Conservation (phyloP, 305 asterid species). For the Rubia balearica region DNA sequence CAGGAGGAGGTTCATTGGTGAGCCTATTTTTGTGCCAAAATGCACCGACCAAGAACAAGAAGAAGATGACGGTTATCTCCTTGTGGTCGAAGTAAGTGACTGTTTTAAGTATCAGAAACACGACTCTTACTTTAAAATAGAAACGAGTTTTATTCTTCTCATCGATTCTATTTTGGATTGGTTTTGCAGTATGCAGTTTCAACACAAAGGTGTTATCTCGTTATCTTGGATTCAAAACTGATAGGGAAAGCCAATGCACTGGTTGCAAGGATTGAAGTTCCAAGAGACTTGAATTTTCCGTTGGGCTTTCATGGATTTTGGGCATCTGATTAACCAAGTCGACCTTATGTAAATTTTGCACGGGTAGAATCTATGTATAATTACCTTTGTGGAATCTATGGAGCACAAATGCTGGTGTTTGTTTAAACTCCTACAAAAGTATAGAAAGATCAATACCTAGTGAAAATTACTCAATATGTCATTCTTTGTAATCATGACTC, state of each 20-base stretch:
- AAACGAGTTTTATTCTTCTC: neutral
- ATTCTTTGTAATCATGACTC: too few species aligned
- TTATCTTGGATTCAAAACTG: slow-evolving; percentile 50
- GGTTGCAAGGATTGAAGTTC: slow-evolving; percentile 77
- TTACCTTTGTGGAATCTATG: neutral
- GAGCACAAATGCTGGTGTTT: too few species aligned
- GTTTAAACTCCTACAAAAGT: neutral
- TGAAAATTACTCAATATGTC: neutral
- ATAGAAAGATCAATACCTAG: neutral
- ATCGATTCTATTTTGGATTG: neutral
- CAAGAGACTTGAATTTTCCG: slow-evolving; percentile 70
- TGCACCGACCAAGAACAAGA: slow-evolving; percentile 31
- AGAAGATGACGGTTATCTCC: slow-evolving; percentile 75
- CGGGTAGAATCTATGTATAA: neutral
- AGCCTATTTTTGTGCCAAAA: slow-evolving; percentile 63
- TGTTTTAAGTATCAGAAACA: neutral
- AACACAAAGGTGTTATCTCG: slow-evolving; percentile 70
- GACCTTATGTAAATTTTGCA: neutral
- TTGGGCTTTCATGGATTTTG: slow-evolving; percentile 93
- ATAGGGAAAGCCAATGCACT: slow-evolving; percentile 49
- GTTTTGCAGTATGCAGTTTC: slow-evolving; percentile 79
- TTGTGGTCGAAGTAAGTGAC: slow-evolving; percentile 79
- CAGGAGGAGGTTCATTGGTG: slow-evolving; percentile 75
- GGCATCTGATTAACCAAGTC: slow-evolving; percentile 32
- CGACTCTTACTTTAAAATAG: neutral